Evolutionary conservation across 768 basidiomycete genomes (phyloP).

Genomic region (Termitomyces heimii): DNA sequence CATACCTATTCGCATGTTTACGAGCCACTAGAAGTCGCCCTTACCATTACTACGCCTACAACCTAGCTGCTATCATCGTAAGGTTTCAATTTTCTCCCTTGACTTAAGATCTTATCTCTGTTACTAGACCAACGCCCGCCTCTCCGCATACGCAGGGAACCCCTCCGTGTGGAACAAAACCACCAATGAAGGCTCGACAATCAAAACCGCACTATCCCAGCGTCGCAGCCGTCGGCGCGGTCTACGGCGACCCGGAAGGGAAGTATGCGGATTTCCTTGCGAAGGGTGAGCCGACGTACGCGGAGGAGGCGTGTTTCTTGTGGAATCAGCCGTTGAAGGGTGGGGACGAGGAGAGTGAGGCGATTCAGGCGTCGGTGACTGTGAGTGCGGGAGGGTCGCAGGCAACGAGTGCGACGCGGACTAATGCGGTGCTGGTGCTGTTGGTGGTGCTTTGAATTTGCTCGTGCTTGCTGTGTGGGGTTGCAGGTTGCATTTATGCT

Average conservation of each 20-base stretch:
- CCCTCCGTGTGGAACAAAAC: conserved; percentile 45
- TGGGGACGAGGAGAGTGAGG: conserved; percentile 10
- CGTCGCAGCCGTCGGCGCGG: conserved; percentile 49
- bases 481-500: conserved; percentile 1
- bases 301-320: conserved; percentile 40
- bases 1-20: background rate
- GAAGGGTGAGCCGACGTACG: conserved; percentile 29
- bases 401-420: background rate
- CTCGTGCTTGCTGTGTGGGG: background rate
- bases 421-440: background rate
- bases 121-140: conserved; percentile 47
- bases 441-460: background rate
- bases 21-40: conserved; percentile 57
- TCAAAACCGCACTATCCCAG: conserved; percentile 48
- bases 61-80: conserved; percentile 64
- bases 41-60: conserved; percentile 65
- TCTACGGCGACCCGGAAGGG: conserved; percentile 58
- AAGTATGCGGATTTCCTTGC: conserved; percentile 47
- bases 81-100: conserved; percentile 13
- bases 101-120: background rate
- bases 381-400: background rate
- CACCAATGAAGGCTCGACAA: conserved; percentile 45
- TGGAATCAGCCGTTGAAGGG: conserved; percentile 51
- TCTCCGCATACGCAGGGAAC: conserved; percentile 41
- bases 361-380: background rate